Percentiles rank a stretch among this genome's conserved stretches.
These are phyloP conservation scores for Ophiosphaerella herpotricha DNA, from an alignment of 2,329 filamentous ascomycete genomes.

Conservation along the genomic window DNA sequence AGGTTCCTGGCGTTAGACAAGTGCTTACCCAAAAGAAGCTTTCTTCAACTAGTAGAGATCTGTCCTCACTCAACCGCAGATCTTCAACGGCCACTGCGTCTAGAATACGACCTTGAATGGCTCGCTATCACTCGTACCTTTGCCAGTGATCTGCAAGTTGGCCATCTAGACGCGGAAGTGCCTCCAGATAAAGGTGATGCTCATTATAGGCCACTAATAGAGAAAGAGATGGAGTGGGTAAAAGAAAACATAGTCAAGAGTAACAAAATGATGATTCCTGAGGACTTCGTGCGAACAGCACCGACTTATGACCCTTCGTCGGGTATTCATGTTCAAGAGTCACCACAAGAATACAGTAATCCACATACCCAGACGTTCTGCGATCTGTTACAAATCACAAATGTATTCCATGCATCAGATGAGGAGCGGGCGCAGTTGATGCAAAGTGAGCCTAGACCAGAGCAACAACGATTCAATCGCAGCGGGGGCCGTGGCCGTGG, in stretches of 20 bases:
- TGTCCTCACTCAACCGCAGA: constrained; percentile 26
- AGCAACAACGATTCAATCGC: constrained; percentile 31
- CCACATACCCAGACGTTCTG: constrained; percentile 86
- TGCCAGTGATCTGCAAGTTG: constrained; percentile 61
- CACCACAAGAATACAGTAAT: constrained; percentile 82
- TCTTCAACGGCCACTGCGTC: constrained; percentile 56
- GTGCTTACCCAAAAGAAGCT: constrained; percentile 77
- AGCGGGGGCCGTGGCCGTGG: constrained; percentile 30
- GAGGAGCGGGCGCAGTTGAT: constrained; percentile 61
- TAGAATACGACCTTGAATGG: constrained; percentile 93
- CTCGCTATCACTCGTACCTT: constrained; percentile 89
- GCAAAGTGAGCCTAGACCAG: constrained; percentile 36
- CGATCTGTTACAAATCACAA: constrained; percentile 73
- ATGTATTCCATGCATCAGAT: constrained; percentile 73
- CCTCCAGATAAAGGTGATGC: constrained; percentile 69
- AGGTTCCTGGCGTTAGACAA: constrained; percentile 92
- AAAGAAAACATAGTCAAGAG: constrained; percentile 70
- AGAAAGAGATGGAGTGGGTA: constrained; percentile 76
- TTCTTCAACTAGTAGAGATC: constrained; percentile 75
- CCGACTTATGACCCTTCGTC: constrained; percentile 66
- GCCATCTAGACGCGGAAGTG: constrained; percentile 59
- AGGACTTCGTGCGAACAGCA: constrained; percentile 78
- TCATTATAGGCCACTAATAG: constrained; percentile 70
- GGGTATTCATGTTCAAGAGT: constrained; percentile 63
- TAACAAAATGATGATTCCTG: constrained; percentile 69